Conservation (phyloP, 202 grass and related monocot genomes). For the Setaria viridis region DNA sequence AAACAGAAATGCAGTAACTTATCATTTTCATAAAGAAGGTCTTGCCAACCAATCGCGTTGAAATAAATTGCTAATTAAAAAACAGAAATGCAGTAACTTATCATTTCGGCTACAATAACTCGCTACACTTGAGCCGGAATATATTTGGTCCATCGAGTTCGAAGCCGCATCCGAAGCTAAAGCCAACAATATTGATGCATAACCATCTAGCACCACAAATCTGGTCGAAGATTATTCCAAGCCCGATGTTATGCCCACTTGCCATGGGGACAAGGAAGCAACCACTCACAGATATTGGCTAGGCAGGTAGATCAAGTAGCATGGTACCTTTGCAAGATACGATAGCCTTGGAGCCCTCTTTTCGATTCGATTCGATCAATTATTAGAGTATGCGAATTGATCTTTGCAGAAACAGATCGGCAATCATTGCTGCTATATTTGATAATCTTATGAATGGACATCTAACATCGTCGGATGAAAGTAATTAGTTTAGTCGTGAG, state of each 20-base stretch:
- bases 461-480: background rate
- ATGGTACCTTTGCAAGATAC: constrained; percentile 18
- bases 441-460: background rate
- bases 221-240: constrained; percentile 45
- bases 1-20: too few species aligned
- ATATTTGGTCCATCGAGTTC: background rate
- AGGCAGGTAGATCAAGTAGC: constrained; percentile 6
- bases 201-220: background rate
- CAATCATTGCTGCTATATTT: background rate
- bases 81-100: too few species aligned
- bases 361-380: constrained; percentile 30
- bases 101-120: background rate
- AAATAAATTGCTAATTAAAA: too few species aligned
- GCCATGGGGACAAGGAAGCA: constrained; percentile 33
- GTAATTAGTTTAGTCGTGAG: background rate
- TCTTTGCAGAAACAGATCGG: background rate
- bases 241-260: constrained; percentile 42
- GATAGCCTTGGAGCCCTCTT: background rate
- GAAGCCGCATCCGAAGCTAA: background rate
- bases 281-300: background rate
- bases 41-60: too few species aligned
- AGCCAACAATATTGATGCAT: background rate
- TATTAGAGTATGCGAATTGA: constrained; percentile 6
- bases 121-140: background rate
- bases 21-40: too few species aligned